Evolutionary conservation across 2,329 filamentous ascomycete species (phyloP).

Genomic region (Dothideomycetidae sp.): DNA sequence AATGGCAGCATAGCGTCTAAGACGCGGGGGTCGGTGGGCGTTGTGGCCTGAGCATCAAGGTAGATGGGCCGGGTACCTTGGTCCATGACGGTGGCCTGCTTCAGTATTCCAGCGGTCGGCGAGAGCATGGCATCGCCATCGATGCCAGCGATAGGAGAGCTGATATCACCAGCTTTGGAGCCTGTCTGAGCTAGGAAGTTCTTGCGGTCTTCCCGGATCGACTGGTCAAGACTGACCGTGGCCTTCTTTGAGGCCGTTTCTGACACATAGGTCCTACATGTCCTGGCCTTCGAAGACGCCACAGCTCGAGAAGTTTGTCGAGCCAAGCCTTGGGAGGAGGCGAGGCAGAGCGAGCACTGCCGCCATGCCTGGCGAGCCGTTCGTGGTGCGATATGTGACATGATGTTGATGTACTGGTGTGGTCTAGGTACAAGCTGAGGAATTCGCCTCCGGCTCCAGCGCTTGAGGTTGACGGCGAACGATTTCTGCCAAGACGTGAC

Average conservation of each 20-base stretch:
- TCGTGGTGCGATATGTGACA: constrained; percentile 43
- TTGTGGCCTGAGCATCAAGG: constrained; percentile 96
- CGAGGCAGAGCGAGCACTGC: constrained; percentile 38
- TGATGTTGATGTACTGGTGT: constrained; percentile 21
- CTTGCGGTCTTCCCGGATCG: constrained; percentile 76
- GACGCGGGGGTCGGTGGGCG: constrained; percentile 84
- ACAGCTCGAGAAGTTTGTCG: constrained; percentile 26
- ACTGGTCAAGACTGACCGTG: constrained; percentile 67
- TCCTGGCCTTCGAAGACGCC: constrained; percentile 21
- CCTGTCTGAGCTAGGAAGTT: constrained; percentile 52
- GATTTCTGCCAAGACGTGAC: no score
- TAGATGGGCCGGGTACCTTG: constrained; percentile 90
- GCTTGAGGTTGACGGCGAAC: no score
- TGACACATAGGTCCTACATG: constrained; percentile 61
- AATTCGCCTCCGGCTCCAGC: no score
- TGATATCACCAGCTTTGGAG: constrained; percentile 39
- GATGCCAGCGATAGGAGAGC: constrained; percentile 44
- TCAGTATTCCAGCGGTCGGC: constrained; percentile 59
- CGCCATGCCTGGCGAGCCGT: constrained; percentile 62
- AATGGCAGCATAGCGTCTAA: constrained; percentile 94
- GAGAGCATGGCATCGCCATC: constrained; percentile 58
- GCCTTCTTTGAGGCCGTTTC: constrained; percentile 67
- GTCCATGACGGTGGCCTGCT: constrained; percentile 85
- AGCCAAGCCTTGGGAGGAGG: constrained; percentile 21
- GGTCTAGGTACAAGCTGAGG: no score